Evolutionary conservation across 306 rosid genomes (phyloP).

Genomic region (Prunus mira): DNA sequence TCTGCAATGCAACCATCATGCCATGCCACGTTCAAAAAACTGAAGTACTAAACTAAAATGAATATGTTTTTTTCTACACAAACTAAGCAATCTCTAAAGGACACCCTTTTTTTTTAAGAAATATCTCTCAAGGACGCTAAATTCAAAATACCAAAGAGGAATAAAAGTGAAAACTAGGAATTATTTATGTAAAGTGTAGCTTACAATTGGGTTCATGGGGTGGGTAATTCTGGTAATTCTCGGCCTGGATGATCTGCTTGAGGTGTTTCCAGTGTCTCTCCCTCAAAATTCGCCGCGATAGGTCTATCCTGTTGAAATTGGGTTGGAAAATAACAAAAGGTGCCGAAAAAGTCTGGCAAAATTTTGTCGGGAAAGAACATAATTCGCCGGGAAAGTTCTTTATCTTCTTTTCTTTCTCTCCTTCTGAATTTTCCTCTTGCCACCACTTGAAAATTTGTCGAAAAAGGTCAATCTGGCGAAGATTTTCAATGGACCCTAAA

Average conservation of each 20-base stretch:
- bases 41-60: background rate
- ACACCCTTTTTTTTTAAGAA: background rate
- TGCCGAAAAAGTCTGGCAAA: too few relatives aligned
- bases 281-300: slow-evolving; percentile 3
- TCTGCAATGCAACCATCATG: slow-evolving; percentile 40
- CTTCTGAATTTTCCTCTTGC: too few relatives aligned
- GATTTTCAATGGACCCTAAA: too few relatives aligned
- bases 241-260: slow-evolving; percentile 92
- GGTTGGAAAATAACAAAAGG: too few relatives aligned
- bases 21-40: background rate
- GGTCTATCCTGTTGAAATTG: too few relatives aligned
- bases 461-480: too few relatives aligned
- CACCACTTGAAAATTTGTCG: too few relatives aligned
- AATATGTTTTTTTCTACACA: background rate
- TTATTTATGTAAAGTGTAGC: background rate
- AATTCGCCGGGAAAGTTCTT: too few relatives aligned
- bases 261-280: slow-evolving; percentile 96
- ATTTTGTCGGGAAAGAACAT: too few relatives aligned
- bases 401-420: too few relatives aligned
- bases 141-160: background rate
- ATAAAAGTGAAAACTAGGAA: background rate
- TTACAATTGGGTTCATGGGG: slow-evolving; percentile 81
- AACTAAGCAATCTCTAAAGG: background rate
- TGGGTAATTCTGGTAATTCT: slow-evolving; percentile 63
- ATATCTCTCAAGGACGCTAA: background rate